Evolutionary conservation across 176 grass and related monocot genomes (phyloP).

Genomic region (Themeda triandra): DNA sequence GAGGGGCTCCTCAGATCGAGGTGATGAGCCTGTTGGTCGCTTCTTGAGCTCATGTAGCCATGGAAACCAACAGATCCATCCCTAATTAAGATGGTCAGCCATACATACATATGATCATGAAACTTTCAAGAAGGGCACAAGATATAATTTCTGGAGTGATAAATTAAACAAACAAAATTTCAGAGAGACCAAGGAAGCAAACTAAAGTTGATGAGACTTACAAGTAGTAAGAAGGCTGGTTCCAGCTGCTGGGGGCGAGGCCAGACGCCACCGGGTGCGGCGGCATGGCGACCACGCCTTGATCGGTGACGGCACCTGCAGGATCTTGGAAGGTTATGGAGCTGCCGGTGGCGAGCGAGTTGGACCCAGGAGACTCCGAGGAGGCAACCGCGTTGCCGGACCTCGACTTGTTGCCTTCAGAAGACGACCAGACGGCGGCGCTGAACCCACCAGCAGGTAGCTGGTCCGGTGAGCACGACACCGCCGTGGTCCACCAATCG

Average conservation of each 20-base stretch:
- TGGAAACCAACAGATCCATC: constrained; percentile 22
- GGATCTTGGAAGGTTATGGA: constrained; percentile 56
- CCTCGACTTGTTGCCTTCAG: constrained; percentile 23
- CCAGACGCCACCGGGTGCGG: not conserved
- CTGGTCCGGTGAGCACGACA: constrained; percentile 29
- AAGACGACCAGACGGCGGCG: constrained; percentile 4
- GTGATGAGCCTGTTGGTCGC: not conserved
- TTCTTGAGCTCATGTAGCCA: constrained; percentile 35
- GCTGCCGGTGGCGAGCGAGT: constrained; percentile 39
- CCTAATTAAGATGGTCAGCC: not conserved
- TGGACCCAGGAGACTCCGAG: constrained; percentile 26
- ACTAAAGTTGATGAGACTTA: constrained; percentile 28
- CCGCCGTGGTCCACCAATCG: constrained; percentile 35
- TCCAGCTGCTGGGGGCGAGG: constrained; percentile 35
- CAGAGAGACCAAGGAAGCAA: not conserved
- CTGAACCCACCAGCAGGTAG: not conserved
- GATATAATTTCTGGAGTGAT: not conserved
- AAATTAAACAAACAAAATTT: not conserved
- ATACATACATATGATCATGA: constrained; percentile 4
- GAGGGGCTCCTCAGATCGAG: constrained; percentile 15
- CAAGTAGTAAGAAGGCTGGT: constrained; percentile 62
- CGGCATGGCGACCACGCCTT: not conserved
- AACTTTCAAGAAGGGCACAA: not conserved
- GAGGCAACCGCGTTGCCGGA: constrained; percentile 7
- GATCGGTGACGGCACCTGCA: constrained; percentile 5